phyloP scores from a whole-genome alignment of 257 asterid genomes.

The Solanum medicagineum region DNA sequence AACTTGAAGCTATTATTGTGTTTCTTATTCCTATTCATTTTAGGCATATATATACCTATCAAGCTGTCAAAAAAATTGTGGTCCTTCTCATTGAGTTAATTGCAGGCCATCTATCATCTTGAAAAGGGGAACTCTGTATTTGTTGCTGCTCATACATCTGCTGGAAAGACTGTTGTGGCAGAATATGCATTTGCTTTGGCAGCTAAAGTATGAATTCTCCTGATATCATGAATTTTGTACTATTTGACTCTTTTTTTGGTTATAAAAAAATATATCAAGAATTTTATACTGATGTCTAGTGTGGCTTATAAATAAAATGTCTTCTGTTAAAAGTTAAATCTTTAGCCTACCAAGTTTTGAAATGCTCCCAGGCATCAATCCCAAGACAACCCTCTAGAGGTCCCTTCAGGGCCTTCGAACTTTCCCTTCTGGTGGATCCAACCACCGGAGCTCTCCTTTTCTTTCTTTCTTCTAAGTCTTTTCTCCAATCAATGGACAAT shows the following conservation, averaged over 20 bases:
- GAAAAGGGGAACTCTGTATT: constrained; percentile 95
- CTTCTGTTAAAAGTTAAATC: too few relatives aligned
- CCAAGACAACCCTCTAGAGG: too few relatives aligned
- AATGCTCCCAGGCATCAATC: too few relatives aligned
- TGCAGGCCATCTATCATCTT: constrained; percentile 89
- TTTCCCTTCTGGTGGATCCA: too few relatives aligned
- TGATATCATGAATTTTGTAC: neutral
- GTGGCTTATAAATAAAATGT: neutral
- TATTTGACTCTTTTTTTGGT: neutral
- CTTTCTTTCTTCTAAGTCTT: too few relatives aligned
- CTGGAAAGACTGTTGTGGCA: constrained; percentile 97
- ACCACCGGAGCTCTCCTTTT: too few relatives aligned
- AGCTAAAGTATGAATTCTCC: constrained; percentile 48
- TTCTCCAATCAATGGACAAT: too few relatives aligned
- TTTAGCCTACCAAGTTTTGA: too few relatives aligned
- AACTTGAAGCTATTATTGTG: neutral
- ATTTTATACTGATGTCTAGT: neutral
- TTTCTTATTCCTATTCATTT: neutral
- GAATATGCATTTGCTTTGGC: constrained; percentile 99
- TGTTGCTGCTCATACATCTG: constrained; percentile 91
- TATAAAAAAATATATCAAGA: neutral
- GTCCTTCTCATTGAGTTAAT: constrained; percentile 4
- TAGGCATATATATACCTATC: neutral
- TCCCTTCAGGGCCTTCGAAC: too few relatives aligned
- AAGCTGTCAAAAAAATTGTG: neutral